A percentile compares a stretch with the other conserved stretches of the same genome.
Conservation (phyloP, 1,284 basidiomycete genomes). For the Boletus mariae region DNA sequence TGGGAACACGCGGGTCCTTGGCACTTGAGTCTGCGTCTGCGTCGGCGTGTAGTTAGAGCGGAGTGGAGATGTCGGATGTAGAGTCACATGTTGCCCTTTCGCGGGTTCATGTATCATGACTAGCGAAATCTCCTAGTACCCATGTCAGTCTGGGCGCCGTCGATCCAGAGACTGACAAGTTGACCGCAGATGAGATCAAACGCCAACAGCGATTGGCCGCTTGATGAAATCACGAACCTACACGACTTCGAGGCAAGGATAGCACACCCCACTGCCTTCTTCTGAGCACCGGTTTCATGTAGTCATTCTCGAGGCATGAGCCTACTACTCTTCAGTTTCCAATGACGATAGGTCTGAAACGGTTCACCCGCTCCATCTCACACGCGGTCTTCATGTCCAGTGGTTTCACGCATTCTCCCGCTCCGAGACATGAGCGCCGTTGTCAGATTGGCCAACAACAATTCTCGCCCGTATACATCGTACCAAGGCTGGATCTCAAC, state of each 20-base stretch:
- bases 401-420: conserved; percentile 64
- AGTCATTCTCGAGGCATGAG: no score
- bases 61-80: no score
- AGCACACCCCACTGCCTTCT: no score
- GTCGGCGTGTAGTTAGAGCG: neutral
- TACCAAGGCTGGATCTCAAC: conserved; percentile 2
- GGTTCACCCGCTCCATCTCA: neutral
- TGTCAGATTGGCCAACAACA: conserved; percentile 51
- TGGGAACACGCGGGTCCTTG: conserved; percentile 16
- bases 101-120: no score
- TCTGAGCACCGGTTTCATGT: neutral
- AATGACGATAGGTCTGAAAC: conserved; percentile 54
- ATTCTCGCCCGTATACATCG: conserved; percentile 66
- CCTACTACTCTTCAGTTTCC: conserved; percentile 35
- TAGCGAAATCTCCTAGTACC: neutral
- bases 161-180: conserved; percentile 43
- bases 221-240: conserved; percentile 61
- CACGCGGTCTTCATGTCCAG: conserved; percentile 1
- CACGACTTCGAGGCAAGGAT: conserved; percentile 63
- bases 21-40: neutral
- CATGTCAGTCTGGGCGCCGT: conserved; percentile 36
- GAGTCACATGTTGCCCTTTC: no score
- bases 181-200: conserved; percentile 43
- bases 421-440: conserved; percentile 61
- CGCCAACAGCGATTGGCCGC: conserved; percentile 43